Evolutionary conservation across 495 filamentous ascomycete species (phyloP), one percentile per base, ranked within the genome.

Genomic region (Letharia lupina): DNA sequence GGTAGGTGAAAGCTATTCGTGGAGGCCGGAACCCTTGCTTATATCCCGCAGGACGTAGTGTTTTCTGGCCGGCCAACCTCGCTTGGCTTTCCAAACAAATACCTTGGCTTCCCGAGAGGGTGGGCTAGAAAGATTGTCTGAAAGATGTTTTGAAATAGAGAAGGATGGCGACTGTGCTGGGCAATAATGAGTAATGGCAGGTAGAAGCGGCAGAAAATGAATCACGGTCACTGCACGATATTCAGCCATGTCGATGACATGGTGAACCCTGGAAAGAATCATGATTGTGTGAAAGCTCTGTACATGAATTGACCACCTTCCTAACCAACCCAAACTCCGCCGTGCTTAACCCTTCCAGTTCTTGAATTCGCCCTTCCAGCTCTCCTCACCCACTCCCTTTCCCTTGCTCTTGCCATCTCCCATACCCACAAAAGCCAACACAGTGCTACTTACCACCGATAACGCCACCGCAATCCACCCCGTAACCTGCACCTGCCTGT

Each of bases 391-490:
- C 39, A 10, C 41, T 16, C 58, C 58, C 28, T 20, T 33, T 23
- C 18, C 16, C 15, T 40, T 41, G 35, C 45, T 61, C 67, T 35
- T 40, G 18, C 3, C 48, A 59, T 41, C 35, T 37, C 35, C 31
- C 35, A 9, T 40, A 48, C 42, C 65, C n/a, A 82, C 64, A 69
- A 85, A 76, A 70, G 86, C 87, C 75, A 94, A 80, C 59, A 72
- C 80, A 61, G 87, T 64, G 57, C 89, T 84, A 66, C 81, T 83
- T 9, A 88, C 78, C 4, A 85, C 70, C 68, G 84, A 90, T 68
- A 86, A 73, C 13, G 85, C 91, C 70, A 95, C 81, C 33, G 92
- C 84, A 44, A 81, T 76, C 84, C 87, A 94, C 64, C 92, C 93
- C 4, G 83, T 86, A 77, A 82, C 81, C 68, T 89, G 83, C 66